phyloP scores from a whole-genome alignment of 306 rosid genomes.

The Mimosa bimucronata region DNA sequence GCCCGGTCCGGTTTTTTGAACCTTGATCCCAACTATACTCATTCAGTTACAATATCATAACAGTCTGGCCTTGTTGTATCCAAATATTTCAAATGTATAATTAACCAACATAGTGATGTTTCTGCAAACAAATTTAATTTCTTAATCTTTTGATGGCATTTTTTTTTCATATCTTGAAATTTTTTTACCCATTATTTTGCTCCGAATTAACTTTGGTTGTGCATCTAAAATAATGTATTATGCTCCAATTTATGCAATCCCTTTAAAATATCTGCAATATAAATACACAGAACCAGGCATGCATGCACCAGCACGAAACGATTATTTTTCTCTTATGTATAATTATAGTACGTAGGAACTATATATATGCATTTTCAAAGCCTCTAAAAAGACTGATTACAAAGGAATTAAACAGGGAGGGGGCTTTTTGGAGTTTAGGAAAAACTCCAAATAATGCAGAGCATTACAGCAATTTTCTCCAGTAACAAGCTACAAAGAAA shows the following conservation, averaged over 20 bases:
- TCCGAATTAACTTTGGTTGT: too few relatives aligned
- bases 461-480: background rate
- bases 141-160: too few relatives aligned
- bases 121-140: background rate
- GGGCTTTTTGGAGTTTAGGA: background rate
- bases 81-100: background rate
- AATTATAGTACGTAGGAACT: background rate
- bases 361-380: background rate
- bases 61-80: background rate
- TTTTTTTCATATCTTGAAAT: too few relatives aligned
- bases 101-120: background rate
- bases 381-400: background rate
- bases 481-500: background rate
- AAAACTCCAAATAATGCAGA: background rate
- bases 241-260: background rate
- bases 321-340: background rate
- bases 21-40: too few relatives aligned
- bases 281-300: background rate
- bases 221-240: background rate
- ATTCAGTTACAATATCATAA: too few relatives aligned
- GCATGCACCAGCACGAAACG: background rate
- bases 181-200: too few relatives aligned
- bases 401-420: background rate
- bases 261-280: background rate
- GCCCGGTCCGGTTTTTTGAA: too few relatives aligned